Conservation (phyloP, 441 rosid genomes). For the Croton laevigatus region DNA sequence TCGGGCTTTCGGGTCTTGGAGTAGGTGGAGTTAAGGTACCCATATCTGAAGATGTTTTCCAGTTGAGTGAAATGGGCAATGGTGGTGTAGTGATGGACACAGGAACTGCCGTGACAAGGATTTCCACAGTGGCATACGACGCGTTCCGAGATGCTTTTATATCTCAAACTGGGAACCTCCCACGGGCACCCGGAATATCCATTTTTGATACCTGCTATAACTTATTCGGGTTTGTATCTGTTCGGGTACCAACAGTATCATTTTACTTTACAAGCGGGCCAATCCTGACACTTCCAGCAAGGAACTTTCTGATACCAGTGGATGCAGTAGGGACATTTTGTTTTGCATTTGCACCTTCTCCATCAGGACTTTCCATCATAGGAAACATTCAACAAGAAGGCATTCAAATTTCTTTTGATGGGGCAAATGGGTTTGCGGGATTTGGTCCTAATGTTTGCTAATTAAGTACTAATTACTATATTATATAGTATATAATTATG, state of each 20-base stretch:
- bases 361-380: conserved; percentile 71
- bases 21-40: conserved; percentile 65
- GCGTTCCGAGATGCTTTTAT: conserved; percentile 71
- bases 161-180: conserved; percentile 64
- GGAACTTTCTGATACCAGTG: conserved; percentile 83
- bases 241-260: conserved; percentile 87
- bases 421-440: conserved; percentile 88
- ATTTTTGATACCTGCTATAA: conserved; percentile 93
- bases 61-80: conserved; percentile 46
- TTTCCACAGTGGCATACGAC: conserved; percentile 62
- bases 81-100: conserved; percentile 99
- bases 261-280: conserved; percentile 83
- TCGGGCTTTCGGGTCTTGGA: conserved; percentile 80
- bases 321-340: conserved; percentile 83
- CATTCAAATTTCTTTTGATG: conserved; percentile 87
- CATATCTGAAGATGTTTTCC: conserved; percentile 54
- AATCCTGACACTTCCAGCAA: conserved; percentile 77
- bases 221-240: conserved; percentile 59
- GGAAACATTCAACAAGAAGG: conserved; percentile 98
- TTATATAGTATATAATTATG: background rate
- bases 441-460: conserved; percentile 91
- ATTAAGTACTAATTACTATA: background rate
- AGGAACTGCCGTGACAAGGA: conserved; percentile 87
- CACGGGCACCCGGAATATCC: conserved; percentile 64
- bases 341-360: conserved; percentile 81